Conservation (phyloP, 768 basidiomycete species). For the Hericium alpestre region DNA sequence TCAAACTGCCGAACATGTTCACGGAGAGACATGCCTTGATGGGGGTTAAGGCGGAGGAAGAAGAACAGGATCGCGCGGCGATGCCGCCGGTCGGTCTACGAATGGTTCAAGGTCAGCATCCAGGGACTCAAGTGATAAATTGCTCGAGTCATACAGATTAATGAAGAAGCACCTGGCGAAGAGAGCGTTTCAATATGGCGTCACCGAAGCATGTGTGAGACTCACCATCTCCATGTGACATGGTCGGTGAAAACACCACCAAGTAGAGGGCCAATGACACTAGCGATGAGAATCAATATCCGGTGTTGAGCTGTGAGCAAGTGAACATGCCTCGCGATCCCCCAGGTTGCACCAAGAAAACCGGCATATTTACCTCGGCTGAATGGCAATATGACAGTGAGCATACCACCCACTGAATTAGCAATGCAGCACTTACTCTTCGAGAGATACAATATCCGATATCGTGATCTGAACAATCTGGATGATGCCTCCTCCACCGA, state of each 20-base stretch:
- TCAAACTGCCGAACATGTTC: constrained; percentile 62
- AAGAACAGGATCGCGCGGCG: constrained; percentile 50
- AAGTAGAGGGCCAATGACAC: constrained; percentile 67
- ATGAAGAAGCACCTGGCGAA: constrained; percentile 59
- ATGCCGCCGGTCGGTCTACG: constrained; percentile 66
- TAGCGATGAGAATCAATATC: constrained; percentile 12
- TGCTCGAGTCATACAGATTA: constrained; percentile 41
- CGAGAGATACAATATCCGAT: constrained; percentile 72
- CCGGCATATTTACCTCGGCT: constrained; percentile 76
- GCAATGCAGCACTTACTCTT: constrained; percentile 40
- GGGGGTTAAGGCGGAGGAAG: constrained; percentile 76
- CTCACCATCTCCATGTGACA: constrained; percentile 70
- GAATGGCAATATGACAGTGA: neutral
- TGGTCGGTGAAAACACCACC: constrained; percentile 73
- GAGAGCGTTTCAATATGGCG: neutral
- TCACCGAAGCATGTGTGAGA: neutral
- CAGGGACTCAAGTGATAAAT: neutral
- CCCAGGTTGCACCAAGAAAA: constrained; percentile 72
- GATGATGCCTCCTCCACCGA: constrained; percentile 74
- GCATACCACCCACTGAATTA: neutral
- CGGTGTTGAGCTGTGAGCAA: neutral
- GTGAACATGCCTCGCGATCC: constrained; percentile 37
- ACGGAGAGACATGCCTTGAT: constrained; percentile 42
- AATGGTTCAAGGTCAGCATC: neutral
- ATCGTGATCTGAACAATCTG: constrained; percentile 71